Base-by-base conservation (phyloP, 345 rosid species). In the Gossypium anomalum region DNA sequence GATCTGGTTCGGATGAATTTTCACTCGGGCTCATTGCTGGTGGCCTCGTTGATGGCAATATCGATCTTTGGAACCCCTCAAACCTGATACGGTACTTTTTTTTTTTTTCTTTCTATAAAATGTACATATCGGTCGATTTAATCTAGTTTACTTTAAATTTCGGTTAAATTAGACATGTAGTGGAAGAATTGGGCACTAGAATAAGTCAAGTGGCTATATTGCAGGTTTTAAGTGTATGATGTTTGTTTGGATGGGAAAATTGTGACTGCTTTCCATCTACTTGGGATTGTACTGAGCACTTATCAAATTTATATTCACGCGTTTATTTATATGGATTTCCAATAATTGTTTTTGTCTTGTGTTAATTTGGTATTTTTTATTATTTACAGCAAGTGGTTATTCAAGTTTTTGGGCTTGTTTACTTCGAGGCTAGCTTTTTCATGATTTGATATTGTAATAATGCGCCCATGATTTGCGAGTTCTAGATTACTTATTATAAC, bases 21-120 rank as follows among this genome's bases (percentile, higher is more conserved):
- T 76, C 87, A 56, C 90, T 93, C 7, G 99, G 99, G 44, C 85
- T 96, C 43, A 85, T 96, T 64, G 98, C 99, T 7, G 99, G 99
- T 51, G 99, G 99, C 12, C 97, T 92, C 27, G 93, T 90, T 41
- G 99, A 93, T 64, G 98, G 99, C 45, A 89, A 52, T 74, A 93
- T 96, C 70, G 94, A 84, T 84, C 77, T 96, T 11, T 96, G 97
- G 99, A 93, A 93, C 74, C 99, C 98, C 2, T 81, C 78, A 44
- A 67, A 86, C 60, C 69, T 96, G 87, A 90, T 92, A 87, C 79
- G 91, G 99, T 93, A 83, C 9, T 48, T 13, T 48, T 48, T 15
- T 55, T 51, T 72, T 15, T 0, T 17, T 43, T 7, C 8, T 22
- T 20, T 20, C 53, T 45, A 23, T 9, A 55, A 9, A 15, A 19